Conservation (phyloP, 164 flowering plant genomes). For the Nymphaea colorata region DNA sequence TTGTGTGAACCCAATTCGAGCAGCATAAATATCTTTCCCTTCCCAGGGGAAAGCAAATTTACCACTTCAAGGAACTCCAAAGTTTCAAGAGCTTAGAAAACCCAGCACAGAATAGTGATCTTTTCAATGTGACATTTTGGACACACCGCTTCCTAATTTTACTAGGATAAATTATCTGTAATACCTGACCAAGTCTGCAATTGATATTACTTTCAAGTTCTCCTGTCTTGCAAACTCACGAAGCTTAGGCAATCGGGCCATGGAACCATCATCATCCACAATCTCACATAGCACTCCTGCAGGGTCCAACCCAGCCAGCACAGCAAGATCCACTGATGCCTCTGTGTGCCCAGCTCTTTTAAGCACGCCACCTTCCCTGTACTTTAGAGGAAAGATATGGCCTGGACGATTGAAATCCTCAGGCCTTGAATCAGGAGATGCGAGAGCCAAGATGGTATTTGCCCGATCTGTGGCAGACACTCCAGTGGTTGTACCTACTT, state of each 20-base stretch:
- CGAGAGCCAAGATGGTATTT: constrained; percentile 68
- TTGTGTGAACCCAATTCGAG: too few species aligned
- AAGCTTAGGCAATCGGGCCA: constrained; percentile 89
- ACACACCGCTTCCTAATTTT: too few species aligned
- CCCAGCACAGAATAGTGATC: too few species aligned
- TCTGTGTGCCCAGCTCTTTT: constrained; percentile 99
- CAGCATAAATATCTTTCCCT: too few species aligned
- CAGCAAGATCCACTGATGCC: constrained; percentile 88
- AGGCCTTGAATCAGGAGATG: constrained; percentile 69
- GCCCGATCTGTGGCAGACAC: constrained; percentile 94
- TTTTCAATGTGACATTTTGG: too few species aligned
- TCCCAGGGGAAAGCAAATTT: too few species aligned
- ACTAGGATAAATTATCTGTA: too few species aligned
- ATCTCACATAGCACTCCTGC: constrained; percentile 81
- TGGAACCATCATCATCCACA: constrained; percentile 98
- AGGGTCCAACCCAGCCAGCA: constrained; percentile 82
- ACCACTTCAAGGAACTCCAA: too few species aligned
- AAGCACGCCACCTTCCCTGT: constrained; percentile 89
- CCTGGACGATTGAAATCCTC: constrained; percentile 94
- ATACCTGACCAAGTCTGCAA: constrained; percentile 91
- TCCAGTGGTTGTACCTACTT: constrained; percentile 89
- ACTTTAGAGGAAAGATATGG: constrained; percentile 87
- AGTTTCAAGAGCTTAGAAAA: too few species aligned
- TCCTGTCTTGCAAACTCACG: constrained; percentile 62
- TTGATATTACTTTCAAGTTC: constrained; percentile 69